These are phyloP conservation scores for Penicillium decumbens DNA, from an alignment of 2,329 filamentous ascomycete genomes.

Conservation along the genomic window DNA sequence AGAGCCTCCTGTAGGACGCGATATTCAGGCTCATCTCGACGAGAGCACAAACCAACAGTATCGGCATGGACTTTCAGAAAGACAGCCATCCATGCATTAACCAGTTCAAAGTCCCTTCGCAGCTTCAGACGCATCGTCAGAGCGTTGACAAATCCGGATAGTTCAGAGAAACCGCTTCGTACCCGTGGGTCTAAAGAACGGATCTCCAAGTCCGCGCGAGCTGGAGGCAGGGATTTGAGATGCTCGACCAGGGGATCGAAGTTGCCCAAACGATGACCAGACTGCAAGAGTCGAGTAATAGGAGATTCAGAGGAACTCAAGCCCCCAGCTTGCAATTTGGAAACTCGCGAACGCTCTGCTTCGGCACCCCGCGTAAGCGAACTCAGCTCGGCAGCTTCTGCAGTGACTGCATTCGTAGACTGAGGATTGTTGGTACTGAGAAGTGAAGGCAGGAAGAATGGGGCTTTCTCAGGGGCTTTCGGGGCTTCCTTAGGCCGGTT, in stretches of 20 bases:
- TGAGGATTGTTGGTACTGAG: conserved; percentile 23
- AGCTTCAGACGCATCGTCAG: conserved; percentile 65
- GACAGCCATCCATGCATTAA: conserved; percentile 96
- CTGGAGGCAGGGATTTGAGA: conserved; percentile 74
- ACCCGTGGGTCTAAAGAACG: conserved; percentile 62
- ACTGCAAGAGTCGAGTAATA: conserved; percentile 49
- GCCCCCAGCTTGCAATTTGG: conserved; percentile 56
- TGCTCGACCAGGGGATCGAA: conserved; percentile 69
- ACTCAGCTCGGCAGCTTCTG: conserved; percentile 29
- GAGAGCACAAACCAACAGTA: conserved; percentile 45
- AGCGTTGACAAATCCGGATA: conserved; percentile 74
- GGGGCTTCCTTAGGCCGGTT: conserved; percentile 92
- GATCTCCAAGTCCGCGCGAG: conserved; percentile 84
- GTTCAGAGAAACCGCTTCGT: conserved; percentile 57
- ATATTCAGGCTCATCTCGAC: conserved; percentile 44
- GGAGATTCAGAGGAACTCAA: conserved; percentile 22
- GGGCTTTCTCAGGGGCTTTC: conserved; percentile 87
- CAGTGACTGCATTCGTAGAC: conserved; percentile 18
- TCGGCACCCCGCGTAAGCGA: conserved; percentile 33
- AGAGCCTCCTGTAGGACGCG: conserved; percentile 56
- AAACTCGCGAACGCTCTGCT: conserved; percentile 61
- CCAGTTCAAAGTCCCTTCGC: conserved; percentile 82
- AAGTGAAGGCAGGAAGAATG: conserved; percentile 75
- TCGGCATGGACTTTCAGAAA: conserved; percentile 76
- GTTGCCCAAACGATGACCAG: conserved; percentile 49